A percentile compares a stretch with the other conserved stretches of the same genome.
phyloP scores from a whole-genome alignment of 805 yeast species.

The Candida nanaspora region DNA sequence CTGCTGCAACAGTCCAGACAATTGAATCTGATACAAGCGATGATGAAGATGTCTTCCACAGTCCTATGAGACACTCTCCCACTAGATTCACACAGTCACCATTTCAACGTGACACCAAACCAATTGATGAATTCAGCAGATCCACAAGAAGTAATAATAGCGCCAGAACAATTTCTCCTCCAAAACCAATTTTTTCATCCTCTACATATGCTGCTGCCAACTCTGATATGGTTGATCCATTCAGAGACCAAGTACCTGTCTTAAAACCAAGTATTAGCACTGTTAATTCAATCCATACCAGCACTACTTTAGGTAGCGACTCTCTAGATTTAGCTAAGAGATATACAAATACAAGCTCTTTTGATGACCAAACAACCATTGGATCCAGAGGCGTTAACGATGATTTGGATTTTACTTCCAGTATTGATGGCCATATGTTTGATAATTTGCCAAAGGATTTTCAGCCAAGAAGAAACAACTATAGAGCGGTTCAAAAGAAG shows the following conservation, averaged over 20 bases:
- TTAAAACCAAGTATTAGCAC: conserved; percentile 11
- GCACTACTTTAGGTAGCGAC: background rate
- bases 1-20: conserved; percentile 42
- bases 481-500: conserved; percentile 41
- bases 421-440: conserved; percentile 25
- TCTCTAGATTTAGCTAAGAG: conserved; percentile 3
- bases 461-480: conserved; percentile 31
- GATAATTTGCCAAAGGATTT: conserved; percentile 23
- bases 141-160: conserved; percentile 28
- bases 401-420: conserved; percentile 10
- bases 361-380: conserved; percentile 14
- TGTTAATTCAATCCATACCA: background rate
- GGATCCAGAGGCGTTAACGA: conserved; percentile 6
- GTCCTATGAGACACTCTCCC: conserved; percentile 19
- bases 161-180: conserved; percentile 47
- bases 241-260: conserved; percentile 14
- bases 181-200: conserved; percentile 60
- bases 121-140: conserved; percentile 23
- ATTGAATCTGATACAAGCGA: conserved; percentile 33
- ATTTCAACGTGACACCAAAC: conserved; percentile 3
- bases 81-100: conserved; percentile 14
- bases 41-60: conserved; percentile 22
- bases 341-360: conserved; percentile 8
- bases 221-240: conserved; percentile 19
- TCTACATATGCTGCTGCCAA: conserved; percentile 57